Conservation (phyloP, 2,329 filamentous ascomycete genomes). For the Fusarium pilosicola region DNA sequence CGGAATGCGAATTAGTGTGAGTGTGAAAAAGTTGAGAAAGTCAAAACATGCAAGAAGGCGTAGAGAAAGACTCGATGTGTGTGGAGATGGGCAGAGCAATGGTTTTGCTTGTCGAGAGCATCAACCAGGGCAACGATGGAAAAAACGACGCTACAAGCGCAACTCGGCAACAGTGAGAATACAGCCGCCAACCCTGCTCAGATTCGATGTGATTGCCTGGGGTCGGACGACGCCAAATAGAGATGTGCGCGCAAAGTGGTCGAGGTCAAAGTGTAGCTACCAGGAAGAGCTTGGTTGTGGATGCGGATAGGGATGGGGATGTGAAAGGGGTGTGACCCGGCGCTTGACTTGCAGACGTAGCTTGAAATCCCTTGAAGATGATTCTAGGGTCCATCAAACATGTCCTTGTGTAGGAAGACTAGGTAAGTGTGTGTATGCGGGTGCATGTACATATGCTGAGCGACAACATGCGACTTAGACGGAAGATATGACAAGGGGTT, state of each 20-base stretch:
- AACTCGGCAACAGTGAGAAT: constrained; percentile 33
- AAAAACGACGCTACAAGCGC: constrained; percentile 36
- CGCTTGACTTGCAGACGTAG: constrained; percentile 48
- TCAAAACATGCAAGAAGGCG: constrained; percentile 22
- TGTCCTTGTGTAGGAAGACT: not conserved
- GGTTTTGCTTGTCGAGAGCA: constrained; percentile 41
- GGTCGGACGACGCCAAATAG: constrained; percentile 42
- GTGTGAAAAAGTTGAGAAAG: constrained; percentile 20
- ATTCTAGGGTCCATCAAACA: constrained; percentile 36
- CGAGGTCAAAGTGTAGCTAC: constrained; percentile 28
- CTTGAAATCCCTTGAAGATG: constrained; percentile 38
- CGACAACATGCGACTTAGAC: constrained; percentile 31
- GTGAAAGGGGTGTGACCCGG: constrained; percentile 46
- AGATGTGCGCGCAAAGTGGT: constrained; percentile 37
- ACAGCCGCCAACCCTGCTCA: constrained; percentile 41
- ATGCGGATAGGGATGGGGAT: constrained; percentile 39
- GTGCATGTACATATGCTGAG: constrained; percentile 30
- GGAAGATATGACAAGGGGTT: constrained; percentile 13
- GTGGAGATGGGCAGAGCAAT: constrained; percentile 35
- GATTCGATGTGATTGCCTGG: constrained; percentile 41
- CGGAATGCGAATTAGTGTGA: constrained; percentile 20
- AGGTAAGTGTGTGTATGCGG: constrained; percentile 16
- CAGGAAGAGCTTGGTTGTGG: constrained; percentile 41
- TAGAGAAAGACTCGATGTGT: constrained; percentile 26
- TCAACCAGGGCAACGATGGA: constrained; percentile 22